Conservation (phyloP, 2,329 filamentous ascomycete genomes). For the Fusarium equiseti region DNA sequence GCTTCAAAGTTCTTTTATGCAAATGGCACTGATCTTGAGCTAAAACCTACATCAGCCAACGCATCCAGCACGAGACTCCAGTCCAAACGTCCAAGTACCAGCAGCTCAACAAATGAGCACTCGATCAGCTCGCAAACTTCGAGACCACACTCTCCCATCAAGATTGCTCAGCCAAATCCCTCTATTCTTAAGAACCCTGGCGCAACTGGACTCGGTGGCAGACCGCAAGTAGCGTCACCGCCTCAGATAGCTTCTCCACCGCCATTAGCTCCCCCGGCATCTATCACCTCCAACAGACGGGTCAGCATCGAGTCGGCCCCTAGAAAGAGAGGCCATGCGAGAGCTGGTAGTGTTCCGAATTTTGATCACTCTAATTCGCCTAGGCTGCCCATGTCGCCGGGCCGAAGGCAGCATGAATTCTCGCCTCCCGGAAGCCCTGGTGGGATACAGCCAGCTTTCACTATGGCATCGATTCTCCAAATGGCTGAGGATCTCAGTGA, state of each 20-base stretch:
- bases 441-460: conserved; percentile 54
- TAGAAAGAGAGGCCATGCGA: conserved; percentile 54
- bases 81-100: conserved; percentile 55
- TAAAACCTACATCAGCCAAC: conserved; percentile 57
- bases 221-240: conserved; percentile 52
- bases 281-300: conserved; percentile 53
- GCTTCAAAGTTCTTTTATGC: conserved; percentile 80
- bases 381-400: conserved; percentile 51
- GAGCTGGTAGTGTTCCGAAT: conserved; percentile 55
- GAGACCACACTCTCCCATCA: conserved; percentile 66
- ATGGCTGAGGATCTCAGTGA: conserved; percentile 64
- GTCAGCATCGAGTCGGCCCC: conserved; percentile 59
- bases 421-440: conserved; percentile 54
- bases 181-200: conserved; percentile 41
- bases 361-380: conserved; percentile 54
- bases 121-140: conserved; percentile 46
- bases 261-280: conserved; percentile 50
- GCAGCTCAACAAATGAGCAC: conserved; percentile 44
- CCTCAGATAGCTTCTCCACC: conserved; percentile 54
- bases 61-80: conserved; percentile 60
- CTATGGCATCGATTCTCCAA: conserved; percentile 68
- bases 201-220: conserved; percentile 37
- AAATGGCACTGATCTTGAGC: conserved; percentile 68
- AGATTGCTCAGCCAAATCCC: conserved; percentile 48
- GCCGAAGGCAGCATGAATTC: conserved; percentile 51